Base-by-base conservation (phyloP, 805 yeast species). In the Lipomyces orientalis region DNA sequence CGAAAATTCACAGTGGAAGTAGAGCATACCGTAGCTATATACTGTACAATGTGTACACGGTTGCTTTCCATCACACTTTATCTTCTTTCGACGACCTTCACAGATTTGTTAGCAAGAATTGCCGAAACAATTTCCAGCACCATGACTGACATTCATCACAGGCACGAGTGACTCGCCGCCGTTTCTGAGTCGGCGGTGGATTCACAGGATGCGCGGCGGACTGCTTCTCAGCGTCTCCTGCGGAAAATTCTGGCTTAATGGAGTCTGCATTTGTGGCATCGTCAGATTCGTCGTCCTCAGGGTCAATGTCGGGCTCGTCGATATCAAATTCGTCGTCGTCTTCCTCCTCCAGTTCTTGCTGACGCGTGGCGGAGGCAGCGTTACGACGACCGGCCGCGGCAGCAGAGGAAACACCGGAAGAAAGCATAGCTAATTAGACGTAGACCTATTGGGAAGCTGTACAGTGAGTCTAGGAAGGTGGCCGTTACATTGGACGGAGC, bases 21-120 rank as follows among this genome's bases (percentile, higher is more conserved):
- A 16, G n/a, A 49, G 14, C 1, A 58, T 58, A 74, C 76, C 89
- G 77, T 90, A 90, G 25, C 91, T 87, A 79, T 91, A 93, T 0
- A 91, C 97, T 0, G 97, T 90, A 76, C 97, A 92, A 76, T 88
- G 91, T 39, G 86, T 84, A 76, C 96, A 90, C 0, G 94, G 95
- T 73, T 85, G 88, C 73, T 85, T 84, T 4, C 94, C 95, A 76
- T 89, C 93, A 78, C 96, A 90, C 75, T 88, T 88, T 70, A 89
- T 91, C 75, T 90, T 90, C 78, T 88, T 89, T 77, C 84, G 85
- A 25, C 94, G 83, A 60, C 77, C 77, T 75, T 55, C 33, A 33
- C 29, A 25, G 12, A 43, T 5, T 9, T 22, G 58, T 25, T n/a
- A 58, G 12, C 25, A 37, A 54, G 9, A 25, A 31, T 10, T 4